These are phyloP conservation scores for Salisapilia sapeloensis DNA, from an alignment of 352 stramenopile species.

Conservation along the genomic window DNA sequence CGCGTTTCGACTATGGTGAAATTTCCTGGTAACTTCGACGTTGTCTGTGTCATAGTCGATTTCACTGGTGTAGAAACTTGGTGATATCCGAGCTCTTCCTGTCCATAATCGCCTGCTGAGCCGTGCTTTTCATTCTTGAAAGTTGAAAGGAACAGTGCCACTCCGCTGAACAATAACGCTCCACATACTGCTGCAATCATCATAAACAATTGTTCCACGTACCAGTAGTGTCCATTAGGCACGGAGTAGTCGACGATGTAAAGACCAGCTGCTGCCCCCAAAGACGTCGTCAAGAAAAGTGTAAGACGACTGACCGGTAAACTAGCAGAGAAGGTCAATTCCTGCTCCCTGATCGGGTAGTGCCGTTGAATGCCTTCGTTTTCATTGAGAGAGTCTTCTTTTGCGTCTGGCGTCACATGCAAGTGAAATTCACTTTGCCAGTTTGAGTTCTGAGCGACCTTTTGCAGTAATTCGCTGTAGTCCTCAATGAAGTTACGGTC, in stretches of 20 bases:
- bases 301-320: slow-evolving; percentile 11
- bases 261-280: slow-evolving; percentile 14
- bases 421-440: slow-evolving; percentile 35
- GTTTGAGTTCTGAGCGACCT: slow-evolving; percentile 12
- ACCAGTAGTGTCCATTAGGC: slow-evolving; percentile 9
- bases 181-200: slow-evolving; percentile 9
- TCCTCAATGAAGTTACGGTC: slow-evolving; percentile 22
- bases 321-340: slow-evolving; percentile 13
- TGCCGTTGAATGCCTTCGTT: slow-evolving; percentile 11
- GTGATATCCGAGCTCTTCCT: too few species aligned
- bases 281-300: slow-evolving; percentile 13
- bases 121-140: too few species aligned
- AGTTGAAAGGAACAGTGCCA: slow-evolving; percentile 9
- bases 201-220: slow-evolving; percentile 16
- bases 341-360: slow-evolving; percentile 11
- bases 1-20: slow-evolving; percentile 19
- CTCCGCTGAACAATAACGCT: slow-evolving; percentile 10
- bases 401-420: too few species aligned
- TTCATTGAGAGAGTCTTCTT: too few species aligned
- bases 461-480: slow-evolving; percentile 19
- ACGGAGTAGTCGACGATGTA: slow-evolving; percentile 10
- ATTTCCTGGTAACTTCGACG: slow-evolving; percentile 10
- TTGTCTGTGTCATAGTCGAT: slow-evolving; percentile 10
- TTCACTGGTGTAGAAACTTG: slow-evolving; percentile 15
- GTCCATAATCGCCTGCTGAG: too few species aligned